phyloP scores from a whole-genome alignment of 2,329 filamentous ascomycete genomes.

The Setomelanomma holmii region DNA sequence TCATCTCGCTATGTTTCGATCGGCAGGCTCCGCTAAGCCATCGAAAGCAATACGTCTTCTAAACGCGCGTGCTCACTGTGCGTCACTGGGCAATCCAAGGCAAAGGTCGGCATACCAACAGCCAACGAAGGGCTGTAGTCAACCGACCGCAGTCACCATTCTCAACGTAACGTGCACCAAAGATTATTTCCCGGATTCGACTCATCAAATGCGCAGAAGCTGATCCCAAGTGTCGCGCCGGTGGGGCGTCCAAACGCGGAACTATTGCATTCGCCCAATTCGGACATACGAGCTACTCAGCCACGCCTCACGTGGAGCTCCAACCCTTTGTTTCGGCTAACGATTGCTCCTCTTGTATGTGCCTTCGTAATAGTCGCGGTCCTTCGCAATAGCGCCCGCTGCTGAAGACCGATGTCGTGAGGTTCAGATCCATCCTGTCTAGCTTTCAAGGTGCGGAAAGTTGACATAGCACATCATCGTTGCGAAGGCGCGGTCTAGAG shows the following conservation, averaged over 20 bases:
- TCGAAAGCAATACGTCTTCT: neutral
- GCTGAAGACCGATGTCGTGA: too few species aligned
- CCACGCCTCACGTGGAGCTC: neutral
- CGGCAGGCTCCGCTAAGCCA: neutral
- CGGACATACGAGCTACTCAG: neutral
- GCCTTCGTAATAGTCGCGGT: too few species aligned
- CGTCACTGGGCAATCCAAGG: neutral
- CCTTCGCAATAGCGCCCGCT: too few species aligned
- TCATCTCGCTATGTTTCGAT: neutral
- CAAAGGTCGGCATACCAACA: neutral
- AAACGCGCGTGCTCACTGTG: neutral
- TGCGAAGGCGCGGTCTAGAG: too few species aligned
- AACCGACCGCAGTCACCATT: neutral
- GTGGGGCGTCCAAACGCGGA: neutral
- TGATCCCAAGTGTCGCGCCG: neutral
- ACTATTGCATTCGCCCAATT: neutral
- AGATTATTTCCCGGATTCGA: neutral
- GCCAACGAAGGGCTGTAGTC: neutral
- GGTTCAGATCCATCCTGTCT: too few species aligned
- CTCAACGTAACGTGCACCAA: neutral
- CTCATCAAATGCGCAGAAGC: neutral
- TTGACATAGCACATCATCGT: too few species aligned
- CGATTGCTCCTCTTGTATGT: neutral
- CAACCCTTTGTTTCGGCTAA: neutral
- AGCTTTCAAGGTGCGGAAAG: too few species aligned